Conservation (phyloP, 345 rosid genomes). For the Rhizophora apiculata region DNA sequence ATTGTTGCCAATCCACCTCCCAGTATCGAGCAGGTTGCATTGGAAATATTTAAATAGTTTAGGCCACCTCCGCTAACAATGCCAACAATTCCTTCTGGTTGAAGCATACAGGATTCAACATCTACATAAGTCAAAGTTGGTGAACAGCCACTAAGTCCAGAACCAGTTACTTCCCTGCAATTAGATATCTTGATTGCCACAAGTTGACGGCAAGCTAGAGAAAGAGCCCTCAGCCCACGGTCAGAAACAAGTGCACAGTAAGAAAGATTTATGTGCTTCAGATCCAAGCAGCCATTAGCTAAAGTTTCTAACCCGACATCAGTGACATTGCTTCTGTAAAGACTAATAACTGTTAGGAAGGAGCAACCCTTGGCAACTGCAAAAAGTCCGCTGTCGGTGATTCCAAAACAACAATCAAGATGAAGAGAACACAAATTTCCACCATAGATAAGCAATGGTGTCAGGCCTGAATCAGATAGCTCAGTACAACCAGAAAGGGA, state of each 20-base stretch:
- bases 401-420: constrained; percentile 61
- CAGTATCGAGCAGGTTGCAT: constrained; percentile 21
- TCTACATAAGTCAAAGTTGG: constrained; percentile 47
- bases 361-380: constrained; percentile 52
- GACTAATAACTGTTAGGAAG: constrained; percentile 45
- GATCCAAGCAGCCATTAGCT: constrained; percentile 38
- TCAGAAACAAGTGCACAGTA: constrained; percentile 54
- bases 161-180: constrained; percentile 48
- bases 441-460: constrained; percentile 42
- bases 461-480: constrained; percentile 54
- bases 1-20: constrained; percentile 40
- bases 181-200: constrained; percentile 48
- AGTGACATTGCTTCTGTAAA: constrained; percentile 51
- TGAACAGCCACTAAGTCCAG: constrained; percentile 58
- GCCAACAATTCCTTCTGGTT: constrained; percentile 47
- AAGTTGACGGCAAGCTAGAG: constrained; percentile 48
- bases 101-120: constrained; percentile 54
- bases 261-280: constrained; percentile 54
- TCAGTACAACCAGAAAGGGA: constrained; percentile 64
- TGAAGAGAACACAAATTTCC: constrained; percentile 45
- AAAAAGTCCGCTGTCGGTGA: constrained; percentile 57
- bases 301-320: constrained; percentile 53
- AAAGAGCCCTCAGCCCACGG: constrained; percentile 41
- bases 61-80: constrained; percentile 71
- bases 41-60: constrained; percentile 47